Conservation (phyloP, 2,329 filamentous ascomycete species). For the Arthrobotrys sinensis region DNA sequence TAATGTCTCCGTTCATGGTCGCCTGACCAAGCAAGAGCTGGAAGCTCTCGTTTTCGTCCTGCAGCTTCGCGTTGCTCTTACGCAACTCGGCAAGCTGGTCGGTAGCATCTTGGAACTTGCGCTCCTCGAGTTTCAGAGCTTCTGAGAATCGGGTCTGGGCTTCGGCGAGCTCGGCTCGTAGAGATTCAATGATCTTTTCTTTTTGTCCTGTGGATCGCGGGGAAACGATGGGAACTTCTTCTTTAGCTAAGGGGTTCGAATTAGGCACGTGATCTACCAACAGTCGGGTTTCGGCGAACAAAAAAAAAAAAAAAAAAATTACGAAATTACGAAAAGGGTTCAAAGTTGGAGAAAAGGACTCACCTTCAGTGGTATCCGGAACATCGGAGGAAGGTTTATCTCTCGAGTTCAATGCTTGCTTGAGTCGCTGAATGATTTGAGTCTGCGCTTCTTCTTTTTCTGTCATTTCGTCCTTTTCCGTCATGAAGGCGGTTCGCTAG, state of each 20-base stretch:
- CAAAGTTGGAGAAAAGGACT: slow-evolving; percentile 4
- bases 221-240: slow-evolving; percentile 73
- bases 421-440: slow-evolving; percentile 88
- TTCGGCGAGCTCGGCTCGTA: slow-evolving; percentile 92
- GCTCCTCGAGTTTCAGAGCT: slow-evolving; percentile 88
- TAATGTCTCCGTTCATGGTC: slow-evolving; percentile 94
- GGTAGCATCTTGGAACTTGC: slow-evolving; percentile 90
- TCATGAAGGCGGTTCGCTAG: slow-evolving; percentile 62
- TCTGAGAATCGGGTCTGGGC: slow-evolving; percentile 96
- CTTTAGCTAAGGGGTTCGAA: slow-evolving; percentile 72
- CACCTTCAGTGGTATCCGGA: slow-evolving; percentile 49
- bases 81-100: slow-evolving; percentile 89
- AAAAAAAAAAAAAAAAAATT: neutral
- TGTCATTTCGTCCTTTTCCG: slow-evolving; percentile 87
- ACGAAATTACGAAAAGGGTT: slow-evolving; percentile 3
- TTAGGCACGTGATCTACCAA: slow-evolving; percentile 61
- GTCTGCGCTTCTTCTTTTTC: slow-evolving; percentile 92
- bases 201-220: slow-evolving; percentile 79
- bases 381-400: slow-evolving; percentile 67
- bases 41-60: slow-evolving; percentile 99
- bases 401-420: slow-evolving; percentile 87
- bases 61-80: slow-evolving; percentile 93
- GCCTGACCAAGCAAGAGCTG: slow-evolving; percentile 94
- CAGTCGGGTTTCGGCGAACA: slow-evolving; percentile 21
- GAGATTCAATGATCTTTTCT: slow-evolving; percentile 93